Percentiles rank a stretch among this genome's conserved stretches.
phyloP scores from a whole-genome alignment of 495 filamentous ascomycete species.

The Entonaema liquescens region DNA sequence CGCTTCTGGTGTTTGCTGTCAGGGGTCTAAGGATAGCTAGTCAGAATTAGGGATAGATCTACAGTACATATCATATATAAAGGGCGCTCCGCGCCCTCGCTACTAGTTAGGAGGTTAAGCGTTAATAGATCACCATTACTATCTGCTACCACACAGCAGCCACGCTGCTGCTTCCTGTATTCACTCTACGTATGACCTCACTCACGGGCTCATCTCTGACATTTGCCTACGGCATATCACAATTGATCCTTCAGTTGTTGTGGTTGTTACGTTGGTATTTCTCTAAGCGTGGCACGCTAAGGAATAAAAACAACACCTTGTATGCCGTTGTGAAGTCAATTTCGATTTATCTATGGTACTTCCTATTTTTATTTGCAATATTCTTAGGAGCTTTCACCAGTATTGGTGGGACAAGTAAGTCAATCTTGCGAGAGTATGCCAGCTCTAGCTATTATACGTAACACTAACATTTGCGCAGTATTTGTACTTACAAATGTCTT shows the following conservation, averaged over 20 bases:
- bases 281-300: neutral
- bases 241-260: slow-evolving; percentile 6
- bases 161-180: too few relatives aligned
- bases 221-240: slow-evolving; percentile 3
- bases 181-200: too few relatives aligned
- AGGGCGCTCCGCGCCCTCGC: too few relatives aligned
- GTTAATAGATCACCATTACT: too few relatives aligned
- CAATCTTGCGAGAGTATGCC: neutral
- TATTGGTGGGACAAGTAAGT: neutral
- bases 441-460: neutral
- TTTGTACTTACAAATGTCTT: neutral
- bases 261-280: slow-evolving; percentile 12
- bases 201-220: slow-evolving; percentile 6
- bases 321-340: neutral
- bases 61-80: too few relatives aligned
- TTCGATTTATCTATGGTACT: neutral
- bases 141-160: too few relatives aligned
- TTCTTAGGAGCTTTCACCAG: neutral
- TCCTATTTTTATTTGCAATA: neutral
- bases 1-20: slow-evolving; percentile 8
- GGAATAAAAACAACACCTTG: neutral
- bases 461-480: neutral
- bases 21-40: too few relatives aligned
- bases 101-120: too few relatives aligned
- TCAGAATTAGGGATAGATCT: too few relatives aligned